Percentiles rank a stretch among this genome's conserved stretches.
Evolutionary conservation across 1,139 yeast genomes (phyloP).

Genomic region (Yamadazyma dendronema): DNA sequence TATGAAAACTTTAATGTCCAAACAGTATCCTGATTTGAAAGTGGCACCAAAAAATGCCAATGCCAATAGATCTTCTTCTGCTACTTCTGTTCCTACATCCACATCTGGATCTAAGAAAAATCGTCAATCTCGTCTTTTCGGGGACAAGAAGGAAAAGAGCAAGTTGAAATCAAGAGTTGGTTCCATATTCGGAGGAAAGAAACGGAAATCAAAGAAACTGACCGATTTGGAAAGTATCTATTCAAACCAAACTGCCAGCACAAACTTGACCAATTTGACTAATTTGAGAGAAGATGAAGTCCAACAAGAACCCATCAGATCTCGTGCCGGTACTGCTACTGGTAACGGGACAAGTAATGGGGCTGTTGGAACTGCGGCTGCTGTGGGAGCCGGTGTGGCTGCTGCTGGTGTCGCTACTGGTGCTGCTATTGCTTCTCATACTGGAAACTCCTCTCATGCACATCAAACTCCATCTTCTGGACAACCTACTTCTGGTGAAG

Average conservation of each 20-base stretch:
- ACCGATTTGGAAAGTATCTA: slow-evolving; percentile 35
- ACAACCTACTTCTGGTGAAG: background rate
- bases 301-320: slow-evolving; percentile 6
- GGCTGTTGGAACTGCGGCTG: background rate
- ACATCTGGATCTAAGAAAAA: slow-evolving; percentile 2
- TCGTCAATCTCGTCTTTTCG: slow-evolving; percentile 13
- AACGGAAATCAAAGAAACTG: slow-evolving; percentile 34
- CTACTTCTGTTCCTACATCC: background rate
- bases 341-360: background rate
- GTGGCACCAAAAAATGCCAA: background rate
- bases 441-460: background rate
- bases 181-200: slow-evolving; percentile 73
- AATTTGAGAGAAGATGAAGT: slow-evolving; percentile 13
- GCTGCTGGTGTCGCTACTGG: background rate
- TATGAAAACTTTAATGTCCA: slow-evolving; percentile 32
- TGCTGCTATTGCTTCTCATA: background rate
- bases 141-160: slow-evolving; percentile 24
- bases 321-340: background rate
- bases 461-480: slow-evolving; percentile 2
- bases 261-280: slow-evolving; percentile 18
- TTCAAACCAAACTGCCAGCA: slow-evolving; percentile 21
- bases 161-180: slow-evolving; percentile 78
- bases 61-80: background rate
- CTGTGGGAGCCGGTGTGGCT: background rate
- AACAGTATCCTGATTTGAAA: slow-evolving; percentile 17